phyloP scores from a whole-genome alignment of 2,329 filamentous ascomycete species.

The Zasmidium cellare region DNA sequence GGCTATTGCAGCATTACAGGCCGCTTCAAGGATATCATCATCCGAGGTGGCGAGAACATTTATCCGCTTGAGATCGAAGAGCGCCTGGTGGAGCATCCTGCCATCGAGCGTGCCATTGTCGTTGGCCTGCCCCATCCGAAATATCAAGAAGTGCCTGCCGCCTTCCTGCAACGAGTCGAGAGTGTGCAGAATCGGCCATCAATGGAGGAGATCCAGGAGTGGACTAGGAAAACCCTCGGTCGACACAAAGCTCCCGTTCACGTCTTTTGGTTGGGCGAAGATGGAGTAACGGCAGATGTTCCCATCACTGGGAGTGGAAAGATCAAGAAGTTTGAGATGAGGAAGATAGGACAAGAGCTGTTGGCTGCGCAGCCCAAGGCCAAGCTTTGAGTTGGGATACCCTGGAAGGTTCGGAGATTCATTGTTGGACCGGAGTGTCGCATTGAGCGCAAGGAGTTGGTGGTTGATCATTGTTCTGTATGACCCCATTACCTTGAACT shows the following conservation, averaged over 20 bases:
- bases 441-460: background rate
- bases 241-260: slow-evolving; percentile 60
- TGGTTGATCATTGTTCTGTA: background rate
- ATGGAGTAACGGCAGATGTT: slow-evolving; percentile 35
- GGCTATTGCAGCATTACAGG: slow-evolving; percentile 41
- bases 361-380: slow-evolving; percentile 16
- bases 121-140: slow-evolving; percentile 31
- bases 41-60: slow-evolving; percentile 66
- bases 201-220: slow-evolving; percentile 13
- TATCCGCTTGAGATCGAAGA: slow-evolving; percentile 41
- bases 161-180: slow-evolving; percentile 35
- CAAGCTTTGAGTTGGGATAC: slow-evolving; percentile 6
- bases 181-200: slow-evolving; percentile 7
- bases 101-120: slow-evolving; percentile 30
- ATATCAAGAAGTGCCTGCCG: slow-evolving; percentile 34
- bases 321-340: slow-evolving; percentile 45
- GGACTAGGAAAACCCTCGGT: slow-evolving; percentile 14
- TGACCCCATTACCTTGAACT: too few species aligned
- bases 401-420: background rate
- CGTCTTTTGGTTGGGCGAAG: slow-evolving; percentile 71
- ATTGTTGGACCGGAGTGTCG: background rate
- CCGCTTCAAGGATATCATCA: slow-evolving; percentile 36
- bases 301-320: slow-evolving; percentile 48
- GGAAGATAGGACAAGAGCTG: slow-evolving; percentile 17
- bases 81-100: slow-evolving; percentile 26